Percentiles rank a stretch among this genome's conserved stretches.
phyloP scores from a whole-genome alignment of 805 yeast genomes.

The Millerozyma miso region DNA sequence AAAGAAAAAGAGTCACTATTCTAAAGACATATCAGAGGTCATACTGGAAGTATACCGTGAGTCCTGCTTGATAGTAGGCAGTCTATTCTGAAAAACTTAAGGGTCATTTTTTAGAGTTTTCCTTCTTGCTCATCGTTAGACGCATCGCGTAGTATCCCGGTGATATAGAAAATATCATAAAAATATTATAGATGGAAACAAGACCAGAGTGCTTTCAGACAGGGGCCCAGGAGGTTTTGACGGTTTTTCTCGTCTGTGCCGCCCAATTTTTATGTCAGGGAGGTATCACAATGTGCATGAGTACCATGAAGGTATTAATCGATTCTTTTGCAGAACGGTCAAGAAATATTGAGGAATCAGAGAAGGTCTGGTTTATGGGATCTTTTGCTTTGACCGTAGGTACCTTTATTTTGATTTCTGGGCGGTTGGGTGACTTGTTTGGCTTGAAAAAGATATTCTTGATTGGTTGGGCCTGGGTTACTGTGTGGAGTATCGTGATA shows the following conservation, averaged over 20 bases:
- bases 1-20: too few species aligned
- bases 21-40: too few species aligned
- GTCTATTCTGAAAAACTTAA: too few species aligned
- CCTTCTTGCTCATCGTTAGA: too few species aligned
- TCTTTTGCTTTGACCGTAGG: conserved; percentile 69
- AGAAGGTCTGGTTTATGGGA: conserved; percentile 64
- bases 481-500: conserved; percentile 55
- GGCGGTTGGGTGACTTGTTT: conserved; percentile 67
- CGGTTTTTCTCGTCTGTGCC: conserved; percentile 21
- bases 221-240: conserved; percentile 19
- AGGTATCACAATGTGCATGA: conserved; percentile 34
- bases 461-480: conserved; percentile 52
- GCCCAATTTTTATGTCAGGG: conserved; percentile 37
- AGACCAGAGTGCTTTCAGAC: conserved; percentile 17
- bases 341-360: conserved; percentile 10
- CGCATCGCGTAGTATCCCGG: too few species aligned
- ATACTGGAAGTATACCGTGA: too few species aligned
- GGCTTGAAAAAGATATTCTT: conserved; percentile 57
- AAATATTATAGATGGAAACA: conserved; percentile 3
- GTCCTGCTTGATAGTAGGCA: too few species aligned
- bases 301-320: conserved; percentile 33
- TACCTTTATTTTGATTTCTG: conserved; percentile 64
- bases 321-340: conserved; percentile 17
- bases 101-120: too few species aligned
- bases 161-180: too few species aligned